phyloP scores from a whole-genome alignment of 75 land plant species.

The Pinus tabuliformis region DNA sequence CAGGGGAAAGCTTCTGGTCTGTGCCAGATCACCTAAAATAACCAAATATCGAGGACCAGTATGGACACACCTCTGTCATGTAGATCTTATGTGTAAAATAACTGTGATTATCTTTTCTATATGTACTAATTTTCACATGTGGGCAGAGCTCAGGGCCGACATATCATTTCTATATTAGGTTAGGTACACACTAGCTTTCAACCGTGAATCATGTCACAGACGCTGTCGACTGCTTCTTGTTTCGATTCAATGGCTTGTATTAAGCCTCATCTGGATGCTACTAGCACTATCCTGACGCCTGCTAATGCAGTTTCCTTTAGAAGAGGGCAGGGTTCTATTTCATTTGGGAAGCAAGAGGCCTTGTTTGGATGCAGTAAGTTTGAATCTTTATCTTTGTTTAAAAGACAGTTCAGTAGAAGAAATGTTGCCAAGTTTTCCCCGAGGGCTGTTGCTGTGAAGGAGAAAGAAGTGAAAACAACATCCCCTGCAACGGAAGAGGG shows the following conservation, averaged over 20 bases:
- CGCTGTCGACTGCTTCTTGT: neutral
- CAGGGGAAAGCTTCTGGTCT: too few species aligned
- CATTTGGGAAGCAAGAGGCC: neutral
- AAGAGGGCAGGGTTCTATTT: neutral
- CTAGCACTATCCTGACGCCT: neutral
- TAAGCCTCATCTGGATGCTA: neutral
- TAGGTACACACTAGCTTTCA: too few species aligned
- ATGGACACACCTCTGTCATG: too few species aligned
- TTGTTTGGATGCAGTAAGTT: constrained; percentile 3
- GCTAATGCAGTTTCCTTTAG: neutral
- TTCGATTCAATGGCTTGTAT: neutral
- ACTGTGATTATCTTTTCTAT: too few species aligned
- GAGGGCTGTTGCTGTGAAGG: constrained; percentile 22
- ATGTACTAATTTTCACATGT: too few species aligned
- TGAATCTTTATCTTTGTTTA: neutral
- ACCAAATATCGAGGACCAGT: too few species aligned
- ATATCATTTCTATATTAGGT: too few species aligned
- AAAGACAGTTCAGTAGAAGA: neutral
- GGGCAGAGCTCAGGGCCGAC: too few species aligned
- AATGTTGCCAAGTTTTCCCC: neutral
- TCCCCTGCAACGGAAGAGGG: neutral
- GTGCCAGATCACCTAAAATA: too few species aligned
- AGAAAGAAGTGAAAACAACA: constrained; percentile 12
- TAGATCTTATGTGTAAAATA: too few species aligned
- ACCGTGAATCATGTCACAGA: neutral